Conservation (phyloP, 202 grass and related monocot species). For the Bolboschoenoplectus hybrid region DNA sequence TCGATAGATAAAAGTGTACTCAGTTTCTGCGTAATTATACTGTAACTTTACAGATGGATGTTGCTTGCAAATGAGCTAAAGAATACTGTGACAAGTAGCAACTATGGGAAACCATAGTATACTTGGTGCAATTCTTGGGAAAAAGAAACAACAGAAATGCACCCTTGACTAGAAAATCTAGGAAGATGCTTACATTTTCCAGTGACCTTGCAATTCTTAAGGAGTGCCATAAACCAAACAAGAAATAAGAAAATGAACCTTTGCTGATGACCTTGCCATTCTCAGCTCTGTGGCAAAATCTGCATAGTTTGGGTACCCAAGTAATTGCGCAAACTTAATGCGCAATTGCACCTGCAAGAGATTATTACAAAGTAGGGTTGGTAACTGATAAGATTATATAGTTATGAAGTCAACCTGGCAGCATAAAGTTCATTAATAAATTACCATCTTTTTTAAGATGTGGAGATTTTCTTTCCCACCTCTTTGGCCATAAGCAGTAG, state of each 20-base stretch:
- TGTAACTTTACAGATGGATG: constrained; percentile 22
- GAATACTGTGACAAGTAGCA: neutral
- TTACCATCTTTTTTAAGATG: constrained; percentile 94
- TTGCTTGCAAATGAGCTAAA: constrained; percentile 26
- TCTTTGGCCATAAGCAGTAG: constrained; percentile 82
- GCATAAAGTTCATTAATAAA: neutral
- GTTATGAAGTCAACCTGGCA: constrained; percentile 16
- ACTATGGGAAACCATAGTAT: neutral
- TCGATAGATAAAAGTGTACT: constrained; percentile 23
- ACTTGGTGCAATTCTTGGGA: neutral
- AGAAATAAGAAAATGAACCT: constrained; percentile 57
- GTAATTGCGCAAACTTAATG: constrained; percentile 65
- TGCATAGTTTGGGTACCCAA: constrained; percentile 83
- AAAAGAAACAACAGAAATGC: neutral
- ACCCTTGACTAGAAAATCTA: neutral
- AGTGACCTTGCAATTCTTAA: neutral
- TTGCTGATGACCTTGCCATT: constrained; percentile 73
- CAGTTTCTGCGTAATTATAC: constrained; percentile 38
- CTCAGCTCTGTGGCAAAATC: constrained; percentile 81
- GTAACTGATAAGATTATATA: constrained; percentile 15
- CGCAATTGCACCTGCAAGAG: constrained; percentile 70
- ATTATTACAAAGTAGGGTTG: constrained; percentile 38
- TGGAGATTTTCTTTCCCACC: constrained; percentile 82
- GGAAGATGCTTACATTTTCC: neutral
- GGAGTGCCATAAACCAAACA: constrained; percentile 9